Conservation (phyloP, 768 basidiomycete genomes). For the Dacryopinax spathularia region DNA sequence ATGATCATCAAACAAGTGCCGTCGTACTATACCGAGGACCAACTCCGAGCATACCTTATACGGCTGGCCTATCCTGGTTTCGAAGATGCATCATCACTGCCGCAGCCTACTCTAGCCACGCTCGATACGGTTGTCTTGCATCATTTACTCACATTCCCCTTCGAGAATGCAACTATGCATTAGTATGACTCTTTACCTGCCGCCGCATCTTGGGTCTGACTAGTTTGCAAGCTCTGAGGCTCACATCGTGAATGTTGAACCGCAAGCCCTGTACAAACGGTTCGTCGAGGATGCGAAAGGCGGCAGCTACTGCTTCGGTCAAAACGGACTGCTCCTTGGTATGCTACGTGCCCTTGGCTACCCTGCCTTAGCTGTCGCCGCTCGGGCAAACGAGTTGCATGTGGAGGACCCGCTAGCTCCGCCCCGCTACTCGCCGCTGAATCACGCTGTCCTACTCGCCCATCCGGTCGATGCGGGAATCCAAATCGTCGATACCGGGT, state of each 20-base stretch:
- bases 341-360: not conserved
- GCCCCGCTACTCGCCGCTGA: not conserved
- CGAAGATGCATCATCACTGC: not conserved
- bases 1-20: not conserved
- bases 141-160: not conserved
- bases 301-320: not conserved
- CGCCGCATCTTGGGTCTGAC: not conserved
- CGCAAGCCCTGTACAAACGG: not conserved
- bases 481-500: not conserved
- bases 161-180: not conserved
- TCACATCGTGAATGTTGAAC: not conserved
- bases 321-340: not conserved
- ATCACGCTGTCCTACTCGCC: not conserved
- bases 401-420: not conserved
- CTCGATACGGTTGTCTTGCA: not conserved
- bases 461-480: not conserved
- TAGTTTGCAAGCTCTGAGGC: not conserved
- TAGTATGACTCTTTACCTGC: not conserved
- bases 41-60: not conserved
- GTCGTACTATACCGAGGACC: not conserved
- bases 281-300: not conserved
- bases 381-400: not conserved
- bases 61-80: not conserved
- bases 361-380: not conserved
- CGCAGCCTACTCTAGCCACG: not conserved